Evolutionary conservation across 257 asterid genomes (phyloP), one percentile per base, ranked within the genome.

Genomic region (Nicotiana noctiflora): DNA sequence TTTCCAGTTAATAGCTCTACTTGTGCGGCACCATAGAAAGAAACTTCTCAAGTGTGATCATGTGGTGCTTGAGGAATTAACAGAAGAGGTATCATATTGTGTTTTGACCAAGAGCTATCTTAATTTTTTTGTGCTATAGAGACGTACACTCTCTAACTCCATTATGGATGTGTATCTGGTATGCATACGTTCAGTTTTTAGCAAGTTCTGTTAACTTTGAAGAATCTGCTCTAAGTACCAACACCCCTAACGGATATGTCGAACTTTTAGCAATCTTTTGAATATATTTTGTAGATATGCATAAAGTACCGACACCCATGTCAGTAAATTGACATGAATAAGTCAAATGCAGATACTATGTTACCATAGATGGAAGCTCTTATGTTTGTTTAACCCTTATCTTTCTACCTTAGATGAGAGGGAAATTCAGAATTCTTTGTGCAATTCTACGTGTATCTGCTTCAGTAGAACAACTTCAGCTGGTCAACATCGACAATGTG

Each of bases 1-100:
- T 78, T 85, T 90, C 86, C 94, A 93, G 98, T 82, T 92, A 67
- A 87, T 91, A 56, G 97, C 93, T 83, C 75, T 89, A 87, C 97
- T 92, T 2, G 96, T 85, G 86, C 86, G 92, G 83, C 88, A 91
- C 86, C 98, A 93, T 66, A 84, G 92, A 79, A 92, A 91, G 87
- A 92, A 92, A 83, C 76, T 89, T 49, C 95, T 94, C 29, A 91
- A 86, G 84, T 27, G 80, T n/a, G 85, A 82, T 82, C 55, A 62
- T 55, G 51, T 51, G 57, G 87, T 81, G 76, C 86, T 86, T 5
- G 90, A 86, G 63, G 88, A 86, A 84, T 84, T 88, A 78, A 81
- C 88, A 31, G 83, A 80, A 80, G 86, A 89, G 96, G 97, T 87
- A 84, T 21, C 49, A 40, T 74, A 61, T 60, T 31, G 19, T 65